Evolutionary conservation across 345 rosid species (phyloP), one percentile per base, ranked within the genome.

Genomic region (Eucalyptus erythrocorys): DNA sequence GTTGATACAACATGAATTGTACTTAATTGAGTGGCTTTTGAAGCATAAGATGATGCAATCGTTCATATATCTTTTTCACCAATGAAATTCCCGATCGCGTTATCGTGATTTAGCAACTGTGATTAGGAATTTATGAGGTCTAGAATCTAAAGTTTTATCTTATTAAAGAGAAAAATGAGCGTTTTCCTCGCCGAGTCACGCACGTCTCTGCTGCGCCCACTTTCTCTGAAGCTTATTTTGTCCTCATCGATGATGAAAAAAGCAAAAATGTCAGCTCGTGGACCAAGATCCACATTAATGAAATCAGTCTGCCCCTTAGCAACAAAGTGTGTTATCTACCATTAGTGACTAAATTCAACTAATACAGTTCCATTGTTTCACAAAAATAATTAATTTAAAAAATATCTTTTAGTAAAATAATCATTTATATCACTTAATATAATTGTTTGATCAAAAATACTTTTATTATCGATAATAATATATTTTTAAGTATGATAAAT

Each of bases 401-500:
- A 55, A 55, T 2, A 55, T 22, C 1, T 55, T 55, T 22, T 0
- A 55, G 0, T 11, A 4, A 26, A 11, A 59, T 27, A 5, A 59
- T 27, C 0, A 59, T 5, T 27, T 61, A 6, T 30, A 12, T 13
- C 1, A 0, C 32, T 61, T 12, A 24, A 10, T 24, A 27, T 1
- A 61, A 61, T 59, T 1, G 3, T 27, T 59, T 1, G 0, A 59
- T 13, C 1, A 11, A 26, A 59, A 11, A 59, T 59, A 26, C 10
- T 59, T 57, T 59, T 26, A 5, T 59, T 27, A 57, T 5, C 1
- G 1, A 24, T 2, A 1, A 22, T 22, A 55, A 22, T 24, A 55
- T 55, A 24, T 22, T 8, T 24, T 2, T 0, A 55, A 2, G 13
- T 0, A 24, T 3, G 0, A 24, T 59, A 26, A 59, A 27, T 57